These are phyloP conservation scores for Cyphellophora europaea DNA, from an alignment of 2,329 filamentous ascomycete genomes.

Conservation along the genomic window DNA sequence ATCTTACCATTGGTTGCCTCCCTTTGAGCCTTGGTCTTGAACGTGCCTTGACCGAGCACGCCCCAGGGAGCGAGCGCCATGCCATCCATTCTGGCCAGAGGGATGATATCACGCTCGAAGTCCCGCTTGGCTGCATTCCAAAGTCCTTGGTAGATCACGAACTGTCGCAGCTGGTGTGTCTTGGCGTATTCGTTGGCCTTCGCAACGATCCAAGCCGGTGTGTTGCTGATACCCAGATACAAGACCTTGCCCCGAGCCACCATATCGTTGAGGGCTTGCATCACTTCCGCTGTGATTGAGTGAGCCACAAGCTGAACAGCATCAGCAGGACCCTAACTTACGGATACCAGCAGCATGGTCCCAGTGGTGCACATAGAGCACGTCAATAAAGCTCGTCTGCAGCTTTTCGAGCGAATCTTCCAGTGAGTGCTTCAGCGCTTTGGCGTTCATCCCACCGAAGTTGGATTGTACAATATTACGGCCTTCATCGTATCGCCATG, in stretches of 20 bases:
- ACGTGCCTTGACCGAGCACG: constrained; percentile 41
- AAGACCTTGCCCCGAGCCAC: constrained; percentile 54
- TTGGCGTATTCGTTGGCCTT: constrained; percentile 51
- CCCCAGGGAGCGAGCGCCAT: constrained; percentile 53
- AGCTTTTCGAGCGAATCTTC: constrained; percentile 24
- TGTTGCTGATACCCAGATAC: constrained; percentile 44
- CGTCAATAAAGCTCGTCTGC: constrained; percentile 26
- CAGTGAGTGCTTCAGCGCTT: constrained; percentile 23
- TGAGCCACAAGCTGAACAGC: no score
- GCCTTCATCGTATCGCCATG: constrained; percentile 20
- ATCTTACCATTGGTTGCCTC: constrained; percentile 18
- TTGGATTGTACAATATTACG: constrained; percentile 25
- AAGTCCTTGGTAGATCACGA: constrained; percentile 58
- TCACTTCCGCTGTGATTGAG: constrained; percentile 46
- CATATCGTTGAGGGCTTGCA: constrained; percentile 57
- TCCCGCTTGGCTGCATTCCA: constrained; percentile 55
- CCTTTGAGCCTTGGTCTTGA: constrained; percentile 33
- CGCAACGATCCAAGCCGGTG: constrained; percentile 25
- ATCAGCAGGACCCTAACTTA: no score
- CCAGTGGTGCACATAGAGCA: constrained; percentile 38
- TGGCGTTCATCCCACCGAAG: constrained; percentile 29
- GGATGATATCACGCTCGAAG: constrained; percentile 60
- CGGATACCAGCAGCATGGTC: constrained; percentile 53
- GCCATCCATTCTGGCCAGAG: constrained; percentile 53
- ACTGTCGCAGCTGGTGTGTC: constrained; percentile 57